These are phyloP conservation scores for Euphorbia corollata DNA, from an alignment of 441 rosid genomes.

Conservation along the genomic window DNA sequence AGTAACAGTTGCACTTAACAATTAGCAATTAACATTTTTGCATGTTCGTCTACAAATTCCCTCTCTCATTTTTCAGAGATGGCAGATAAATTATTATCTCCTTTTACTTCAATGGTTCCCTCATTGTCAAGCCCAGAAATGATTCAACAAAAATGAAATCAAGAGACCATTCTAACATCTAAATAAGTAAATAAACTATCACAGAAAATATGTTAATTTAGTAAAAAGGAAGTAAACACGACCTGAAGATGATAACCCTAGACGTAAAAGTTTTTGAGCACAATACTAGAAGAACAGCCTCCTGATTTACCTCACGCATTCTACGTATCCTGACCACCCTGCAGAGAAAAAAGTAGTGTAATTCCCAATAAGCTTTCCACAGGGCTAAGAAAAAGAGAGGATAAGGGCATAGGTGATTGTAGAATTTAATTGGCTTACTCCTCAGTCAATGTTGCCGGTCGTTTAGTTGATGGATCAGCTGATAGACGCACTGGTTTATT, in stretches of 20 bases:
- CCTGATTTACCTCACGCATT: constrained; percentile 82
- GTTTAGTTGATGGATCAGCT: constrained; percentile 87
- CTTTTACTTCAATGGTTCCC: neutral
- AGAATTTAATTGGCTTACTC: constrained; percentile 45
- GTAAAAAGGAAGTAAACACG: constrained; percentile 11
- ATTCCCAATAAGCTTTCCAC: constrained; percentile 6
- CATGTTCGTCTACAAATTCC: neutral
- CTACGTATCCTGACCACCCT: constrained; percentile 93
- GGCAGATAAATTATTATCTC: too few species aligned
- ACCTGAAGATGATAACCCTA: constrained; percentile 91
- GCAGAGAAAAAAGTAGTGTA: constrained; percentile 19
- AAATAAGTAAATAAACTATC: neutral
- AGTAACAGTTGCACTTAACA: neutral
- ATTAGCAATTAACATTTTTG: neutral
- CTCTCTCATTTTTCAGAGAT: neutral
- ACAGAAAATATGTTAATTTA: constrained; percentile 11
- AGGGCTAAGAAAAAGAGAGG: constrained; percentile 14
- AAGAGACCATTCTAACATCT: neutral
- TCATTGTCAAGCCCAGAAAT: neutral
- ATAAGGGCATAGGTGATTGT: neutral
- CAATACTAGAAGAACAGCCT: constrained; percentile 87
- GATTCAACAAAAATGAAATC: neutral
- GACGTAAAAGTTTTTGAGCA: constrained; percentile 81
- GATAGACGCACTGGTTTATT: constrained; percentile 81
- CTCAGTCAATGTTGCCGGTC: constrained; percentile 77